phyloP scores from a whole-genome alignment of 1,284 basidiomycete species.

The Takashimella tepidaria region DNA sequence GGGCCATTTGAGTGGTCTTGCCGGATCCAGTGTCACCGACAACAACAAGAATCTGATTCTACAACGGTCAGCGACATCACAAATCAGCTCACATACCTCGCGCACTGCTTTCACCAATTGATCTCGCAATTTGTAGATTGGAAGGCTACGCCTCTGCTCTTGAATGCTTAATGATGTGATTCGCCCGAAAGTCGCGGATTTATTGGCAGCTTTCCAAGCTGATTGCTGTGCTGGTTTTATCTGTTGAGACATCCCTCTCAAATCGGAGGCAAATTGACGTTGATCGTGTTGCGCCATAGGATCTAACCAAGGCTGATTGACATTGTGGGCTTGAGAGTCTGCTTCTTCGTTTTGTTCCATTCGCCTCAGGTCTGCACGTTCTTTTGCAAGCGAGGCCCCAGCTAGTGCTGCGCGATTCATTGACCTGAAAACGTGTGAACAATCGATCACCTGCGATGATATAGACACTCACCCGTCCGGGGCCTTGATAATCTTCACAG shows the following conservation, averaged over 20 bases:
- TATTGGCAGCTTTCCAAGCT: conserved; percentile 93
- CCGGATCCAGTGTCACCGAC: conserved; percentile 93
- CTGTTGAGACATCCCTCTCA: conserved; percentile 73
- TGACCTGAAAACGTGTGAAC: conserved; percentile 52
- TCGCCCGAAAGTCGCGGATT: conserved; percentile 89
- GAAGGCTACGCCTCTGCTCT: conserved; percentile 84
- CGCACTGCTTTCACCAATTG: conserved; percentile 84
- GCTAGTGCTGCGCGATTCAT: conserved; percentile 92
- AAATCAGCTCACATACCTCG: conserved; percentile 57
- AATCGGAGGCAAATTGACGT: conserved; percentile 87
- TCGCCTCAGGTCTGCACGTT: conserved; percentile 86
- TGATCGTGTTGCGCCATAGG: conserved; percentile 90
- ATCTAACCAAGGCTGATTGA: conserved; percentile 93
- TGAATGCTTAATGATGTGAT: conserved; percentile 86
- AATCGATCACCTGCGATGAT: neutral
- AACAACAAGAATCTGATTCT: conserved; percentile 92
- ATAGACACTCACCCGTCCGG: conserved; percentile 61
- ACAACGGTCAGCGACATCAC: conserved; percentile 14
- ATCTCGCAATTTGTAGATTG: conserved; percentile 94
- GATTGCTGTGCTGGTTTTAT: conserved; percentile 45
- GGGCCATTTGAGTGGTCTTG: conserved; percentile 91
- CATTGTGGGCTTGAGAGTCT: conserved; percentile 87
- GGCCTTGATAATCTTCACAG: conserved; percentile 94
- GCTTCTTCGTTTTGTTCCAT: conserved; percentile 92
- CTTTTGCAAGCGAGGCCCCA: conserved; percentile 88